phyloP scores from a whole-genome alignment of 371 early-diverging fungal genomes.

The Mucor indicus region DNA sequence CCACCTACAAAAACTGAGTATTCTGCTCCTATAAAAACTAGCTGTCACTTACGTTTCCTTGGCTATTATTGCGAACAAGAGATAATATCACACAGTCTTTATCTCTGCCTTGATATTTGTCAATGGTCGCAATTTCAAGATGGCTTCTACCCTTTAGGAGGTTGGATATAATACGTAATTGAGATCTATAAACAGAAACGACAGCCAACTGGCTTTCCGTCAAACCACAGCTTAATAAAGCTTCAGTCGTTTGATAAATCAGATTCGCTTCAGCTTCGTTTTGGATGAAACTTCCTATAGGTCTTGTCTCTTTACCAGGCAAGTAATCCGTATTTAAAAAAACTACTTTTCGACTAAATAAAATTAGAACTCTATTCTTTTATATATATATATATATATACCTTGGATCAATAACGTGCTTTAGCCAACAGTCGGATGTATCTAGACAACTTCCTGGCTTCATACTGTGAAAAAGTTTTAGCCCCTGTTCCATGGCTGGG shows the following conservation, averaged over 20 bases:
- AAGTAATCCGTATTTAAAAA: conserved; percentile 83
- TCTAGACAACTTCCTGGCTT: conserved; percentile 1
- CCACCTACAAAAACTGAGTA: conserved; percentile 44
- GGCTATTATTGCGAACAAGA: conserved; percentile 81
- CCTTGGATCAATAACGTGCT: conserved; percentile 59
- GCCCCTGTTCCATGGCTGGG: conserved; percentile 34
- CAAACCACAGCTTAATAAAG: conserved; percentile 66
- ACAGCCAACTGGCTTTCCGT: conserved; percentile 68
- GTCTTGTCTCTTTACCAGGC: conserved; percentile 51
- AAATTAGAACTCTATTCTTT: neutral
- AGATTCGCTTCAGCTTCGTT: conserved; percentile 73
- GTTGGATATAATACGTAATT: conserved; percentile 64
- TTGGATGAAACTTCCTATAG: conserved; percentile 48
- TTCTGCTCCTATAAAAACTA: neutral
- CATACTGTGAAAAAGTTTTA: conserved; percentile 20
- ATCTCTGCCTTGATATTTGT: conserved; percentile 94
- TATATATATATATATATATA: conserved; percentile 13
- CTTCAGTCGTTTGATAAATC: conserved; percentile 47
- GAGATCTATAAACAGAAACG: conserved; percentile 86
- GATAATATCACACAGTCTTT: conserved; percentile 87
- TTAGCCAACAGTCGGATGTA: conserved; percentile 60
- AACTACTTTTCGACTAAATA: conserved; percentile 57
- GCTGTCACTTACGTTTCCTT: conserved; percentile 52
- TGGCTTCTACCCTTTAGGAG: conserved; percentile 27
- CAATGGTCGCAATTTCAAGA: conserved; percentile 81